Base-by-base conservation (phyloP, 2,329 filamentous ascomycete genomes). In the Fusarium siculi region DNA sequence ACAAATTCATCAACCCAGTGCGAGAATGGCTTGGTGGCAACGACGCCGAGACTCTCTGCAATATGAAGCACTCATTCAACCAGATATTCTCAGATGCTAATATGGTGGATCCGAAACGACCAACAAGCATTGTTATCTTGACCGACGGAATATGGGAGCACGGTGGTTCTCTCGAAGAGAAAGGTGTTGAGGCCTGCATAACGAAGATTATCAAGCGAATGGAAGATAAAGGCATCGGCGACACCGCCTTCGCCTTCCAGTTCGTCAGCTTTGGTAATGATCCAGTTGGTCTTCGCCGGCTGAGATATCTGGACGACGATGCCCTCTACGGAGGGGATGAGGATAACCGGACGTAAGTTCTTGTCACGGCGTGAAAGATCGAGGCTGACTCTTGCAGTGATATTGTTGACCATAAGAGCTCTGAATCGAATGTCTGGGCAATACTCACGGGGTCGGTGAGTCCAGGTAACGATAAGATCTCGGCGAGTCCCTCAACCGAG, bases 261-360 rank as follows among this genome's bases (percentile, higher is more conserved):
- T 74, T 74, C 19, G 56, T 74, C 14, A 72, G 66, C 10, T 74
- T 73, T 21, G 71, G 70, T 2, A 40, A 68, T 6, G 39, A 70
- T 25, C 28, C n/a, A 14, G n/a, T 37, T 28, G 70, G 69, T 7
- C 49, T 57, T 2, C 2, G 14, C 4, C 66, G 70, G 5, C 40
- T 74, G 12, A 34, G 2, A 21, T 70, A 70, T 44, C 58, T 74
- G 9, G 70, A 73, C 16, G 69, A 73, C 1, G 8, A 25, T 44
- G 57, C 62, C 10, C 57, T 21, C 5, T 56, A 52, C 11, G 16
- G 12, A 19, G 10, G 37, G 5, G 36, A 30, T 3, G 11, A 7
- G 7, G 42, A 30, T 1, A 15, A 14, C 2, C 25, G 49, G 8
- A 25, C 28, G 67, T 69, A 39, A 44, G 67, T 58, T 4, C 1